These are phyloP conservation scores for Exophiala sp. DNA, from an alignment of 2,329 filamentous ascomycete genomes.

Conservation along the genomic window DNA sequence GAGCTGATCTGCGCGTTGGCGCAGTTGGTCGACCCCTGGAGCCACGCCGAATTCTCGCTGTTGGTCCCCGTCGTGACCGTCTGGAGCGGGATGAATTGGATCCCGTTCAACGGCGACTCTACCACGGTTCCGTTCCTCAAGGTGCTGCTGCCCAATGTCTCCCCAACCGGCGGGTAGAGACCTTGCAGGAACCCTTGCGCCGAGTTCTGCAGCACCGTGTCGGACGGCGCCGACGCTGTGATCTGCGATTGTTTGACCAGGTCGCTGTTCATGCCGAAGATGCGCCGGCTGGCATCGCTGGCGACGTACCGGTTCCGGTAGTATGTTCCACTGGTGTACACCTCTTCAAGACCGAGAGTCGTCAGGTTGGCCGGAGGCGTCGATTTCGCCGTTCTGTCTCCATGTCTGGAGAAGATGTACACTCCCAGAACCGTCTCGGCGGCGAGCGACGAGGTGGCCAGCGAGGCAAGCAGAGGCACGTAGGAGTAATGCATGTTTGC, in stretches of 20 bases:
- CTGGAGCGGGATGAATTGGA: slow-evolving; percentile 75
- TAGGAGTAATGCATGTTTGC: slow-evolving; percentile 14
- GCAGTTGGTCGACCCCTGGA: slow-evolving; percentile 54
- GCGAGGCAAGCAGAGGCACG: slow-evolving; percentile 15
- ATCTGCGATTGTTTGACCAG: slow-evolving; percentile 65
- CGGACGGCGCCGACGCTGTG: slow-evolving; percentile 62
- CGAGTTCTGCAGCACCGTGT: slow-evolving; percentile 73
- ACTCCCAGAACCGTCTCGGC: slow-evolving; percentile 69
- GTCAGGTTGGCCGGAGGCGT: slow-evolving; percentile 68
- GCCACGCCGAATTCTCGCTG: slow-evolving; percentile 52
- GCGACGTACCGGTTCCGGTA: slow-evolving; percentile 72
- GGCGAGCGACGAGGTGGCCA: slow-evolving; percentile 13
- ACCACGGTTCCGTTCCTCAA: slow-evolving; percentile 66
- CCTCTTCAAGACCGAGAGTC: slow-evolving; percentile 69
- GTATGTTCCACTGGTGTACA: slow-evolving; percentile 65
- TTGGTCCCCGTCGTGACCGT: slow-evolving; percentile 56
- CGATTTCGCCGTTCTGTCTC: slow-evolving; percentile 76
- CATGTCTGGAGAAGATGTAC: slow-evolving; percentile 85
- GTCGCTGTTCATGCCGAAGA: slow-evolving; percentile 61
- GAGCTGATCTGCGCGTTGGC: slow-evolving; percentile 52
- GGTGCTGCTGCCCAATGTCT: slow-evolving; percentile 48
- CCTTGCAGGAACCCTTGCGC: slow-evolving; percentile 71
- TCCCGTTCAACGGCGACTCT: slow-evolving; percentile 66
- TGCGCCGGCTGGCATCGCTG: slow-evolving; percentile 52
- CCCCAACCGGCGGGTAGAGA: slow-evolving; percentile 71